phyloP scores from a whole-genome alignment of 805 yeast species.

The Cyberlindnera maritima region DNA sequence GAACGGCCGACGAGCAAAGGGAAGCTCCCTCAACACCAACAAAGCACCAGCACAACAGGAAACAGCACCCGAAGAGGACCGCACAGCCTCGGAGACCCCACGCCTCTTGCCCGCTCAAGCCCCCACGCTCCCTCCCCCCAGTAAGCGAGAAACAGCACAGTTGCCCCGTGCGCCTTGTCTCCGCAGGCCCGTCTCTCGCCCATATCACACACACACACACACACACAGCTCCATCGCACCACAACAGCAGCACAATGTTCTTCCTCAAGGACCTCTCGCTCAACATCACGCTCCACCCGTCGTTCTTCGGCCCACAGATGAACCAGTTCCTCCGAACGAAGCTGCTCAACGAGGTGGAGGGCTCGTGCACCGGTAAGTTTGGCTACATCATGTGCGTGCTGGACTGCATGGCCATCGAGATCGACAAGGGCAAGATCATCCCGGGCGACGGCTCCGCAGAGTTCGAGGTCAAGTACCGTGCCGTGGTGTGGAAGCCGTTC shows the following conservation, averaged over 20 bases:
- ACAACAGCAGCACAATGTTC: slow-evolving; percentile 32
- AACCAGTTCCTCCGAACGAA: slow-evolving; percentile 88
- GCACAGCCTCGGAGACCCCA: neutral
- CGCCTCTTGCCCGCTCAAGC: neutral
- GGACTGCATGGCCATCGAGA: slow-evolving; percentile 91
- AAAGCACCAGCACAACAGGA: neutral
- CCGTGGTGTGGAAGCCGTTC: slow-evolving; percentile 97
- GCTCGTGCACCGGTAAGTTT: slow-evolving; percentile 98
- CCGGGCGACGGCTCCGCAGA: slow-evolving; percentile 95
- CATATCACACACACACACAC: neutral
- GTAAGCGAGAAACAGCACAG: neutral
- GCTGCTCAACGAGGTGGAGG: slow-evolving; percentile 92
- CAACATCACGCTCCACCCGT: slow-evolving; percentile 92
- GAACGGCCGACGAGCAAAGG: neutral
- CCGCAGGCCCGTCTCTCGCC: slow-evolving; percentile 1
- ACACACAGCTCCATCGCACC: slow-evolving; percentile 2
- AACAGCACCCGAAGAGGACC: neutral
- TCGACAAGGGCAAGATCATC: slow-evolving; percentile 88
- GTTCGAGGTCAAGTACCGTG: slow-evolving; percentile 92
- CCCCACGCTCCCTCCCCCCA: slow-evolving; percentile 1
- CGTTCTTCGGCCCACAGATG: slow-evolving; percentile 98
- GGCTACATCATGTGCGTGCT: slow-evolving; percentile 96
- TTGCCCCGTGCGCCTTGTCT: too few species aligned
- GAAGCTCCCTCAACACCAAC: neutral
- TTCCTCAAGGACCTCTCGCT: slow-evolving; percentile 82